Conservation (phyloP, 2,329 filamentous ascomycete genomes). For the Fusarium sp. region DNA sequence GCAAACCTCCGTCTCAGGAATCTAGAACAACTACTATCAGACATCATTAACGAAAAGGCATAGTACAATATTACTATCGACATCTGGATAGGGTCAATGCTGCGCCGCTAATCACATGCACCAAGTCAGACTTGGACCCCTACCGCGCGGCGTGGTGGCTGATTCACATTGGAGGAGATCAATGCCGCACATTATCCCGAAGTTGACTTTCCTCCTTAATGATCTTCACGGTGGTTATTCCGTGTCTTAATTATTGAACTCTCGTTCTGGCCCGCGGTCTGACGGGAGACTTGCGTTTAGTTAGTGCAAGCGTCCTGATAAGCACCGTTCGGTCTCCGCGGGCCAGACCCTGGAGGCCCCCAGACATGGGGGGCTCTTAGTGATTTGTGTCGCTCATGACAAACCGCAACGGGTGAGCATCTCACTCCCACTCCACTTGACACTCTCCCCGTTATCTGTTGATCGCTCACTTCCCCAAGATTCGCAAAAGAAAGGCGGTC, state of each 20-base stretch:
- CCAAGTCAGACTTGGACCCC: not conserved
- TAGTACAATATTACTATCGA: not conserved
- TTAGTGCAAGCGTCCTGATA: constrained; percentile 53
- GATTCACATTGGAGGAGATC: not conserved
- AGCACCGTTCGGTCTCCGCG: constrained; percentile 1
- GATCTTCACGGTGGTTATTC: not conserved
- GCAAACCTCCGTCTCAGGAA: not conserved
- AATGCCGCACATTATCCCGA: not conserved
- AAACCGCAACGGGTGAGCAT: constrained; percentile 19
- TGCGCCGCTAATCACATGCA: not conserved
- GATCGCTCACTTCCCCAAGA: constrained; percentile 1
- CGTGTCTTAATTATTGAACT: not conserved
- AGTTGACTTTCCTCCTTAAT: not conserved
- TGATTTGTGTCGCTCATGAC: constrained; percentile 37
- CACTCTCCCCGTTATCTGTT: constrained; percentile 13
- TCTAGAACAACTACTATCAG: not conserved
- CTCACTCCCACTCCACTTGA: not conserved
- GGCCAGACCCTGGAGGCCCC: constrained; percentile 12
- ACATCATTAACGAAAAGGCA: not conserved
- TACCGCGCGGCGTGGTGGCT: not conserved
- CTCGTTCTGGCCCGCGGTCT: not conserved
- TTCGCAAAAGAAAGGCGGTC: constrained; percentile 23
- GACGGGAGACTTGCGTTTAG: constrained; percentile 52
- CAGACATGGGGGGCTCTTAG: constrained; percentile 7
- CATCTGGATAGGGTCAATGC: not conserved